phyloP scores from a whole-genome alignment of 805 yeast genomes.

The Saccharomycopsis javanensis region DNA sequence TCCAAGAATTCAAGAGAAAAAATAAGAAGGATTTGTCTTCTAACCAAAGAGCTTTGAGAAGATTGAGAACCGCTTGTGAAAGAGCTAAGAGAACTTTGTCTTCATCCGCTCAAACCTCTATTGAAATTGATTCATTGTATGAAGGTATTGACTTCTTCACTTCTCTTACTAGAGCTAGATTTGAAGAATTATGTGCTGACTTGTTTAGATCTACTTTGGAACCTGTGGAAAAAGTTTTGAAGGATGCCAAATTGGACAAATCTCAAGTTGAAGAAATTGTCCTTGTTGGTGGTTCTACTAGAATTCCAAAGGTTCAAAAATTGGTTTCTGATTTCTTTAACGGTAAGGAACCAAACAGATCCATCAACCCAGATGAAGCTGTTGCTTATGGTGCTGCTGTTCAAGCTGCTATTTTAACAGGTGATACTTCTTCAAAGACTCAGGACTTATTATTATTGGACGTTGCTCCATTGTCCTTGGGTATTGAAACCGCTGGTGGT shows the following conservation, averaged over 20 bases:
- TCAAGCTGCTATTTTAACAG: conserved; percentile 93
- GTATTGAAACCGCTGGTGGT: conserved; percentile 99
- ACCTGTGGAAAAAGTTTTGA: conserved; percentile 91
- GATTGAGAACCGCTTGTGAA: conserved; percentile 83
- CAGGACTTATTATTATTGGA: conserved; percentile 90
- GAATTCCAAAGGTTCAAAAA: conserved; percentile 96
- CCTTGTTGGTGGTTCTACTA: conserved; percentile 95
- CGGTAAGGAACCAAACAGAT: conserved; percentile 94
- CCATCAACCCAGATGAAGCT: conserved; percentile 97
- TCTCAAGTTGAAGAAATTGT: conserved; percentile 86
- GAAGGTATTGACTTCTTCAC: conserved; percentile 97
- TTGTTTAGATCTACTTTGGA: conserved; percentile 88
- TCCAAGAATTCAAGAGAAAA: conserved; percentile 76
- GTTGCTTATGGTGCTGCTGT: conserved; percentile 99
- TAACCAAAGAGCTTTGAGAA: conserved; percentile 78
- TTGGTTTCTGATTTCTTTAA: conserved; percentile 93
- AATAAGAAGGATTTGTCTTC: conserved; percentile 66
- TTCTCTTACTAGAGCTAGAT: conserved; percentile 92
- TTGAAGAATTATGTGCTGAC: conserved; percentile 92
- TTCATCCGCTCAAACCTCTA: conserved; percentile 88
- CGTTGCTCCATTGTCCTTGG: conserved; percentile 94
- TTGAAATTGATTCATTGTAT: conserved; percentile 88
- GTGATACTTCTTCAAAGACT: conserved; percentile 93
- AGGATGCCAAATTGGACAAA: conserved; percentile 85
- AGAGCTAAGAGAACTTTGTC: conserved; percentile 86